Conservation (phyloP, 768 basidiomycete genomes). For the Pleurotus sapidus region DNA sequence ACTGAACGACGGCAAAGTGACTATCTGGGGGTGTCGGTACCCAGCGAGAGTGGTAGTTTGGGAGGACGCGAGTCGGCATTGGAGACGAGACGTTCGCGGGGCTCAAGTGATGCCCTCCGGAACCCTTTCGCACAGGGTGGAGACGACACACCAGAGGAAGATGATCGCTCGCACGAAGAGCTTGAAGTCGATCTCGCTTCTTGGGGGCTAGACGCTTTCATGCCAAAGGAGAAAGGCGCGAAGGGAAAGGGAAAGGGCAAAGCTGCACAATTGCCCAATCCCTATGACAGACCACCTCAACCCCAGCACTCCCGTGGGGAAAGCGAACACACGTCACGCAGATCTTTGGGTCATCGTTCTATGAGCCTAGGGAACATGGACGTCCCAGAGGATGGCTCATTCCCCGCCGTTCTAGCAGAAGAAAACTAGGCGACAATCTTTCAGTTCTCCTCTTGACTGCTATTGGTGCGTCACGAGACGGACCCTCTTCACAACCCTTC, state of each 20-base stretch:
- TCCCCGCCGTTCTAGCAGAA: conserved; percentile 22
- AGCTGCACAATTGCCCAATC: conserved; percentile 35
- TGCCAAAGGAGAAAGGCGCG: conserved; percentile 61
- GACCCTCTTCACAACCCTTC: conserved; percentile 49
- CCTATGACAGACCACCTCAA: conserved; percentile 36
- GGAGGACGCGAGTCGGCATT: conserved; percentile 45
- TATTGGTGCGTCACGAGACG: conserved; percentile 34
- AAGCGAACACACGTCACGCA: conserved; percentile 28
- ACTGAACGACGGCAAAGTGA: conserved; percentile 52
- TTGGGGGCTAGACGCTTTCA: conserved; percentile 81
- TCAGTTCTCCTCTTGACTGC: conserved; percentile 58
- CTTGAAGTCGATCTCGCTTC: conserved; percentile 79
- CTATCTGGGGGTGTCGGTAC: conserved; percentile 64
- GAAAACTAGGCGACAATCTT: conserved; percentile 51
- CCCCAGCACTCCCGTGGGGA: conserved; percentile 41
- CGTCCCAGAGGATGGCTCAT: conserved; percentile 30
- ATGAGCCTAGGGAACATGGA: conserved; percentile 68
- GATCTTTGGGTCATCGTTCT: conserved; percentile 43
- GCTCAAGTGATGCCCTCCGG: conserved; percentile 59
- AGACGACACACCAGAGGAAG: conserved; percentile 57
- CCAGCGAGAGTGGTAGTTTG: conserved; percentile 53
- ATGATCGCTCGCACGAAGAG: conserved; percentile 49
- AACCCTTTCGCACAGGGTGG: conserved; percentile 63
- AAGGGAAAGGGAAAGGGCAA: conserved; percentile 43
- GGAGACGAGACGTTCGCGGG: conserved; percentile 47